Evolutionary conservation across 1,139 yeast genomes (phyloP), one percentile per base, ranked within the genome.

Genomic region (Lodderomyces theae): DNA sequence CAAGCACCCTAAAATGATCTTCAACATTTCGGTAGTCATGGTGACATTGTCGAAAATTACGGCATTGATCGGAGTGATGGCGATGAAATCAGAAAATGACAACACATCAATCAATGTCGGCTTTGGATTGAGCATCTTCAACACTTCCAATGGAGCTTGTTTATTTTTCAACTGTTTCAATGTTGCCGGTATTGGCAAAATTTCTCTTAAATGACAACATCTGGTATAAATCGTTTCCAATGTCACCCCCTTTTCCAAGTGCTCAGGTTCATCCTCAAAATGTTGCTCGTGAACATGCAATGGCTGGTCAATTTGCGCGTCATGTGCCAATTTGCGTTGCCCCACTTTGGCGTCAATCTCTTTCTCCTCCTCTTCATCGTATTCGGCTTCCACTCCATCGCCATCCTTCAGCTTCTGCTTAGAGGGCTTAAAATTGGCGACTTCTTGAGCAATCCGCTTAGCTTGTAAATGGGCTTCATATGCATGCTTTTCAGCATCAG

Each of bases 161-260:
- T 86, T 86, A 46, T 81, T 81, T 55, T 84, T 86, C 44, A 90
- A 73, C 58, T 90, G 97, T 53, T 83, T 85, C 52, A 88, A 60
- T 0, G 95, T 88, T 0, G 96, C 95, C 1, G 96, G 95, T 45
- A 90, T 89, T 1, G 97, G 97, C 49, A 90, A 64, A 41, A 90
- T 90, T 55, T 90, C 97, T 41, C 97, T 72, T 46, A 90, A 69
- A 62, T 90, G 97, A 56, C 97, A 90, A 58, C 97, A 89, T 49
- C 97, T 69, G 0, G 97, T 87, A 60, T 90, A 90, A 12, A 90
- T 69, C 33, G 81, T 77, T 52, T 86, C 95, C 43, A 87, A 64
- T 6, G 18, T 34, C 10, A 33, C 18, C 25, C 52, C 56, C 4
- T 50, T 50, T 16, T 49, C 52, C 31, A 28, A 15, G 4, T 41